Evolutionary conservation across 1,139 yeast species (phyloP).

Genomic region (Yueomyces sp.): DNA sequence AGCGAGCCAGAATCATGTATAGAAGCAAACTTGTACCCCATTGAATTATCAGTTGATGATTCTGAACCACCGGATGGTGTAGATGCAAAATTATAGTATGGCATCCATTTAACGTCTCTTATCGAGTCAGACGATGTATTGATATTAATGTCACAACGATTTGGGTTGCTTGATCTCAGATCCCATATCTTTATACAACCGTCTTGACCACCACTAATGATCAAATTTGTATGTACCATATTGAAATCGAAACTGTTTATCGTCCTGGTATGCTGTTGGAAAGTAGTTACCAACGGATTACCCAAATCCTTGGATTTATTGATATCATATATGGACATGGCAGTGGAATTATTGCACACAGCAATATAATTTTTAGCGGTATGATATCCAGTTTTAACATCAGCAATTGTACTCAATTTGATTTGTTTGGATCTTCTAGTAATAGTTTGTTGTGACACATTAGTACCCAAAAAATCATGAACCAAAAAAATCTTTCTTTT

Average conservation of each 20-base stretch:
- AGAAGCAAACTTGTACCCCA: conserved; percentile 42
- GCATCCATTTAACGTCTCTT: conserved; percentile 26
- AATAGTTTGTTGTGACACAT: conserved; percentile 5
- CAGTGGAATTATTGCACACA: conserved; percentile 32
- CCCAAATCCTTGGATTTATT: conserved; percentile 28
- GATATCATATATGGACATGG: conserved; percentile 38
- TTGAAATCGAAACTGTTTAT: conserved; percentile 71
- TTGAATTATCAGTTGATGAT: conserved; percentile 8
- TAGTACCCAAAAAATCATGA: conserved; percentile 13
- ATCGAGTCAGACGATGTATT: conserved; percentile 34
- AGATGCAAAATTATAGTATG: conserved; percentile 13
- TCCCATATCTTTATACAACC: conserved; percentile 88
- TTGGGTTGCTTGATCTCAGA: conserved; percentile 36
- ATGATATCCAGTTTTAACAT: conserved; percentile 35
- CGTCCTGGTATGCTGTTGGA: conserved; percentile 67
- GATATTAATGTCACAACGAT: conserved; percentile 22
- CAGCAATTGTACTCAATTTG: conserved; percentile 37
- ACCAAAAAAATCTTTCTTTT: conserved; percentile 10
- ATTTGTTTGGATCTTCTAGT: conserved; percentile 17
- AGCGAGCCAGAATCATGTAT: conserved; percentile 87
- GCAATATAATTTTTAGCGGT: conserved; percentile 33
- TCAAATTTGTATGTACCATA: conserved; percentile 40
- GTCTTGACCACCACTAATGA: conserved; percentile 85
- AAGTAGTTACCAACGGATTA: conserved; percentile 31
- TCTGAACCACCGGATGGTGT: conserved; percentile 2